These are phyloP conservation scores for Sporothrix mexicana DNA, from an alignment of 2,329 filamentous ascomycete genomes.

Conservation along the genomic window DNA sequence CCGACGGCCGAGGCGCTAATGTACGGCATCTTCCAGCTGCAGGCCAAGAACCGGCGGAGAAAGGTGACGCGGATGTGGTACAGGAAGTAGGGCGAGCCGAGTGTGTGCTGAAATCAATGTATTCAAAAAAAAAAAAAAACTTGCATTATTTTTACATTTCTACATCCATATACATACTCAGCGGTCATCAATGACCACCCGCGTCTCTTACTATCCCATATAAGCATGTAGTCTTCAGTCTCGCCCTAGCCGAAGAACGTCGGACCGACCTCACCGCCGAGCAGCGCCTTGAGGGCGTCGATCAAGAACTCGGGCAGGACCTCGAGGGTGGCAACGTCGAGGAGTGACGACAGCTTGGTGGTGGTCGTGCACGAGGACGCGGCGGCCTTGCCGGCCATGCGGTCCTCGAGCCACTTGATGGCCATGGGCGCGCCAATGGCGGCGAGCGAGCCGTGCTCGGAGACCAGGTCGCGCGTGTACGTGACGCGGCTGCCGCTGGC, in stretches of 20 bases:
- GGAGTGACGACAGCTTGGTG: constrained; percentile 18
- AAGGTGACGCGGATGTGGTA: constrained; percentile 57
- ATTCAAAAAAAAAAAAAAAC: background rate
- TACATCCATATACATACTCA: background rate
- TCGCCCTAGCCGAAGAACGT: no score
- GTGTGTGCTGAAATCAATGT: no score
- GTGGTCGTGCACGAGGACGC: constrained; percentile 2
- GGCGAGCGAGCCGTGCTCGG: constrained; percentile 23
- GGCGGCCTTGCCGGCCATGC: constrained; percentile 21
- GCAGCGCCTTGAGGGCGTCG: constrained; percentile 3
- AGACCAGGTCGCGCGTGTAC: constrained; percentile 28
- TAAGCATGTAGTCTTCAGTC: no score
- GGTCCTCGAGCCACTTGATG: constrained; percentile 28
- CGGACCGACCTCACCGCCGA: constrained; percentile 22
- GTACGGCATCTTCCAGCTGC: constrained; percentile 67
- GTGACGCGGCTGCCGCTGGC: constrained; percentile 19
- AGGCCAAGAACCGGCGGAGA: constrained; percentile 68
- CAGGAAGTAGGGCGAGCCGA: constrained; percentile 44
- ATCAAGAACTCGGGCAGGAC: background rate
- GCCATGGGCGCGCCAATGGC: constrained; percentile 27
- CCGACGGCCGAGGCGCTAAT: constrained; percentile 58
- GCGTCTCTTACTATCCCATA: no score
- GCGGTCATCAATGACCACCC: background rate
- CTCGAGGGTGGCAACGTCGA: constrained; percentile 8
- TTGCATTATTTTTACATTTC: background rate